A percentile compares a stretch with the other conserved stretches of the same genome.
Evolutionary conservation across 2,329 filamentous ascomycete species (phyloP).

Genomic region (Ceratocystis smalleyi): DNA sequence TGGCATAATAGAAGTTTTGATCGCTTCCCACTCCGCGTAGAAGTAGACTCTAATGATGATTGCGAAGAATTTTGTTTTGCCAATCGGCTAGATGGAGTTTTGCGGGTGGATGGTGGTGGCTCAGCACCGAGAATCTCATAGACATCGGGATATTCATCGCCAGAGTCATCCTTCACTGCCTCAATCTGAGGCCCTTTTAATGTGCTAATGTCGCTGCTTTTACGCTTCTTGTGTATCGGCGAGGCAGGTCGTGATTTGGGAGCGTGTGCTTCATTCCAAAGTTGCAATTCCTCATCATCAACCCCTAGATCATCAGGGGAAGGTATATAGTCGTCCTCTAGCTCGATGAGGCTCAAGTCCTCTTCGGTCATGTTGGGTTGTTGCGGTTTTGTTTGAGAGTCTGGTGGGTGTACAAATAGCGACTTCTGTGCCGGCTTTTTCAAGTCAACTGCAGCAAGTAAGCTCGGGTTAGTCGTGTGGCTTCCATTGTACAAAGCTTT

Average conservation of each 20-base stretch:
- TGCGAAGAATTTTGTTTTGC: slow-evolving; percentile 3
- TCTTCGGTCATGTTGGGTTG: not conserved
- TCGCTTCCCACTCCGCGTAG: slow-evolving; percentile 12
- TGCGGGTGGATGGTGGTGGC: slow-evolving; percentile 26
- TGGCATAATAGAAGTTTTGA: slow-evolving; percentile 10
- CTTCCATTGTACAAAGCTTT: not conserved
- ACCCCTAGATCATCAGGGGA: slow-evolving; percentile 26
- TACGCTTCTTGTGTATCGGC: slow-evolving; percentile 35
- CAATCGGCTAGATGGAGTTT: not conserved
- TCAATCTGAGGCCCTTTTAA: not conserved
- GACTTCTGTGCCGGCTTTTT: not conserved
- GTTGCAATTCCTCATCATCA: slow-evolving; percentile 24
- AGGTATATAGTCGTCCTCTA: slow-evolving; percentile 26
- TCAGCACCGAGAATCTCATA: slow-evolving; percentile 32
- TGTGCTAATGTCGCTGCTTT: slow-evolving; percentile 33
- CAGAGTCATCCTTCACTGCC: slow-evolving; percentile 22
- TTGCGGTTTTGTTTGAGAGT: not conserved
- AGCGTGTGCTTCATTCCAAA: slow-evolving; percentile 32
- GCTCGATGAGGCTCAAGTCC: slow-evolving; percentile 23
- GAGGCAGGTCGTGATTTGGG: slow-evolving; percentile 25
- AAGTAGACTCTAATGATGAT: slow-evolving; percentile 4
- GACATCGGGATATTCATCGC: slow-evolving; percentile 40
- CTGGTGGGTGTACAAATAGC: not conserved
- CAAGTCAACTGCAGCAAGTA: not conserved
- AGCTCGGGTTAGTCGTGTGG: not conserved